phyloP scores from a whole-genome alignment of 257 asterid genomes.

The Nicotiana obtusifolia region DNA sequence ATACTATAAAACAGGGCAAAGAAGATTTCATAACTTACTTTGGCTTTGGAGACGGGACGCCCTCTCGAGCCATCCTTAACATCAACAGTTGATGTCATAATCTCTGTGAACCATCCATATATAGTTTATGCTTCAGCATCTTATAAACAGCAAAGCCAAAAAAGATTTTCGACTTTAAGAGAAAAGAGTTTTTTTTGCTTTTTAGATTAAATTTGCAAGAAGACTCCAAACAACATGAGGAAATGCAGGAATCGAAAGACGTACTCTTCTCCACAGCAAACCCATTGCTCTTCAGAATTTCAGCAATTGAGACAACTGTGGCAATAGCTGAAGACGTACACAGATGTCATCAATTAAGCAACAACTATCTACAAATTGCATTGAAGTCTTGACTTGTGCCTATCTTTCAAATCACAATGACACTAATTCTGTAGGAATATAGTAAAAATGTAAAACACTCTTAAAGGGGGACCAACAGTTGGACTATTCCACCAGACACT shows the following conservation, averaged over 20 bases:
- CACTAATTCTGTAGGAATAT: neutral
- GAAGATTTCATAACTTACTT: slow-evolving; percentile 34
- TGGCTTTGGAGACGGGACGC: slow-evolving; percentile 61
- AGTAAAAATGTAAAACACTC: neutral
- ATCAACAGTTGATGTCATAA: slow-evolving; percentile 72
- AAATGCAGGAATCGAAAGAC: slow-evolving; percentile 11
- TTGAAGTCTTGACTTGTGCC: neutral
- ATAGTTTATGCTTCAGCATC: neutral
- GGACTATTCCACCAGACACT: neutral
- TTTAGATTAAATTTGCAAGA: too few species aligned
- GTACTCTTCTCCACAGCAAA: slow-evolving; percentile 18
- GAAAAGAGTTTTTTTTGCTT: neutral
- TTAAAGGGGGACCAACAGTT: too few species aligned
- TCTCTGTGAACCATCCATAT: slow-evolving; percentile 41
- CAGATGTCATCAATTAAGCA: neutral
- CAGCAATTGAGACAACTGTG: slow-evolving; percentile 16
- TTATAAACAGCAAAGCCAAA: neutral
- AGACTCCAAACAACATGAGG: too few species aligned
- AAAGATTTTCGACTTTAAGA: neutral
- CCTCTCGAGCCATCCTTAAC: slow-evolving; percentile 72
- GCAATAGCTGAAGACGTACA: slow-evolving; percentile 13
- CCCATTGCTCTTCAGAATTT: slow-evolving; percentile 18
- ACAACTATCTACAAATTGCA: neutral
- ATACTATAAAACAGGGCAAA: neutral
- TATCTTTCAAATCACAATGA: neutral